Base-by-base conservation (phyloP, 805 yeast genomes). In the Candida ulmi region DNA sequence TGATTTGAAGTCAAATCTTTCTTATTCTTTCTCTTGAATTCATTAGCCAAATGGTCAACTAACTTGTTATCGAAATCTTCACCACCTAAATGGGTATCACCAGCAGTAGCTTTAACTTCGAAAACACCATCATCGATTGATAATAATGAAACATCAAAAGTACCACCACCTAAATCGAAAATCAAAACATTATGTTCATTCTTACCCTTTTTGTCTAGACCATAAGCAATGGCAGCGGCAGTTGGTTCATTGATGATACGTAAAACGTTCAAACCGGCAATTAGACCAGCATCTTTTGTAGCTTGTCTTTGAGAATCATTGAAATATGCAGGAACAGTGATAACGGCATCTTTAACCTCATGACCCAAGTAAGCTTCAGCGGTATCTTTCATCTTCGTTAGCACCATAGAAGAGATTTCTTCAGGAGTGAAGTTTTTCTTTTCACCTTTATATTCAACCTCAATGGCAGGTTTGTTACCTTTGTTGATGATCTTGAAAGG, bases 231-330 rank as follows among this genome's bases (percentile, higher is more conserved):
- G 52, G 98, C 98, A 58, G 98, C 98, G 45, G 95, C 95, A 51
- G 95, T 86, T 57, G 97, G 96, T 74, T 88, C 97, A 71, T 88
- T 88, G 60, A 90, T 88, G 65, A 88, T 88, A 73, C 97, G 82
- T 66, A 86, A 76, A 46, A 88, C 96, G 68, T 88, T 88, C 65
- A 88, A 76, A 61, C 97, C 97, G 43, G 96, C 95, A 76, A 88
- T 90, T 53, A 83, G 72, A 76, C 96, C 97, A 45, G 97, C 96
- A 67, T 88, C 96, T 76, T 88, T 90, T 60, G 97, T 88, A 46
- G 96, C 97, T 72, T 90, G 96, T 75, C 96, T 86, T 72, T 90
- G 97, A 41, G 97, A 88, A 68, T 88, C 96, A 70, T 90, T 90
- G 77, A 88, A 88, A 72, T 88, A 88, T 44, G 97, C 97, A 39